Evolutionary conservation across 169 alveolate genomes (phyloP).

Genomic region (Plasmodium inui): DNA sequence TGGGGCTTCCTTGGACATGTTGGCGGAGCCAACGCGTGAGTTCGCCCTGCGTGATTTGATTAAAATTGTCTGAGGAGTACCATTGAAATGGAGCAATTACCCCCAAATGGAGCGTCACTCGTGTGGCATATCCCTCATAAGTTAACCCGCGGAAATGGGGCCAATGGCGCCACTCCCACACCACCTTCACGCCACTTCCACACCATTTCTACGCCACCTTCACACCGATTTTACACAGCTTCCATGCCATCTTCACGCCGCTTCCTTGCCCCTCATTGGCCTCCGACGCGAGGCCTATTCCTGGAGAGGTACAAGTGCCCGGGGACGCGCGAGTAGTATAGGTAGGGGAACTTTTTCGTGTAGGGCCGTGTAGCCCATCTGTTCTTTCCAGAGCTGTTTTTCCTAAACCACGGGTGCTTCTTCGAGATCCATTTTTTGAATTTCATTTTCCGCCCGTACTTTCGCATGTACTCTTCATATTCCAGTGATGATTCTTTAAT

Average conservation of each 20-base stretch:
- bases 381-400: constrained; percentile 79
- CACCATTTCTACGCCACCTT: too few relatives aligned
- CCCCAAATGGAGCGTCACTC: neutral
- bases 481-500: constrained; percentile 59
- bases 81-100: too few relatives aligned
- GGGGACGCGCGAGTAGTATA: constrained; percentile 37
- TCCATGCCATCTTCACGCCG: neutral
- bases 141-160: neutral
- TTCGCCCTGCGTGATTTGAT: neutral
- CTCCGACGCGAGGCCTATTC: constrained; percentile 28
- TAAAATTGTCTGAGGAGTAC: constrained; percentile 7
- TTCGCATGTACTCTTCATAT: constrained; percentile 57
- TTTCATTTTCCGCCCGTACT: constrained; percentile 44
- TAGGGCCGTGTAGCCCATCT: constrained; percentile 84
- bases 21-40: neutral
- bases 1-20: constrained; percentile 2
- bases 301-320: constrained; percentile 22
- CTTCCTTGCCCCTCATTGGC: neutral
- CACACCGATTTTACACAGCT: too few relatives aligned
- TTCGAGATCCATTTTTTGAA: constrained; percentile 69
- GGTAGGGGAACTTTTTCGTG: constrained; percentile 77
- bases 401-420: constrained; percentile 87
- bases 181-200: too few relatives aligned
- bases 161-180: neutral
- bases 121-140: neutral